Base-by-base conservation (phyloP, 75 land plant species). In the Isoetes taiwanensis region DNA sequence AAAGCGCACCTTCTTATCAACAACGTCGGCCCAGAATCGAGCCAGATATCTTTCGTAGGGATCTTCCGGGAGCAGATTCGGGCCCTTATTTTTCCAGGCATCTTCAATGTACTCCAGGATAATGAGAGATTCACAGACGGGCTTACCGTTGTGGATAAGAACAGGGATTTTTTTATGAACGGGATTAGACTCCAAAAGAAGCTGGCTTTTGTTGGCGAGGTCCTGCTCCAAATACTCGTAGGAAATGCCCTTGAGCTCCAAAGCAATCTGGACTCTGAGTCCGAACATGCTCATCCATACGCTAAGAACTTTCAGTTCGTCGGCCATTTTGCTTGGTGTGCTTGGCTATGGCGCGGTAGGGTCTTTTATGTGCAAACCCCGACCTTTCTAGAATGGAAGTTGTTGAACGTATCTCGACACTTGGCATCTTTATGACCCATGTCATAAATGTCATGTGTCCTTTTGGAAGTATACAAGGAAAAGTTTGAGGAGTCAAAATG, bases 201-300 rank as follows among this genome's bases (percentile, higher is more conserved):
- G 29, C 25, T 57, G 57, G 53, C 69, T 64, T 63, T 74, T 74
- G 74, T 75, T 63, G 30, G 21, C 0, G 6, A 78, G 58, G 42
- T 78, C 74, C 28, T 75, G 74, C 28, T 78, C 71, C 5, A 70
- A 29, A 32, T 43, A 56, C 17, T 70, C 71, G 24, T 71, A 78
- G 11, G 41, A 37, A 1, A 78, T 42, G n/a, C 74, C 78, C 38
- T 78, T 78, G 28, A 66, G 66, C 63, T 62, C 62, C 38, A 78
- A 48, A 29, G 71, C 81, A 2, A 75, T 52, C 28, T 62, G 66
- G 23, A 75, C 74, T 33, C 78, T 66, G 25, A 30, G 32, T 5
- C 70, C 64, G 43, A 62, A 70, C 0, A 74, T 57, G 53, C 79
- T 71, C 42, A 34, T 54, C 73, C 64, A 58, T 0, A 46, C 6